A percentile compares a stretch with the other conserved stretches of the same genome.
These are phyloP conservation scores for Trichomonascaceae sp. DNA, from an alignment of 1,139 yeast species.

Conservation along the genomic window DNA sequence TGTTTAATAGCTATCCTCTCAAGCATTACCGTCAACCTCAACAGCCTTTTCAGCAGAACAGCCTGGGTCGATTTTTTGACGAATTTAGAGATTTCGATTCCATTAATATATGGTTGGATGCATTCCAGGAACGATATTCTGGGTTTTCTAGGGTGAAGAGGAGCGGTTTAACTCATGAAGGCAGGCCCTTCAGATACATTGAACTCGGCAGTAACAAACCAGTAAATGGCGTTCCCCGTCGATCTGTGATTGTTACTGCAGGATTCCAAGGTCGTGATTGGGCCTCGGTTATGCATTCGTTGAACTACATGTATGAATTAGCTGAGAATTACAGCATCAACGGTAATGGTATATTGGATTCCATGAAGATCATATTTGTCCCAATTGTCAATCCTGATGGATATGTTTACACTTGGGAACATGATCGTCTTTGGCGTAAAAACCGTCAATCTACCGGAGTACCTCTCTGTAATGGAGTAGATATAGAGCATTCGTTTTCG, in stretches of 20 bases:
- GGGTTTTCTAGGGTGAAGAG: conserved; percentile 50
- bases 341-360: conserved; percentile 32
- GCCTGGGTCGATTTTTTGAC: conserved; percentile 45
- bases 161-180: conserved; percentile 45
- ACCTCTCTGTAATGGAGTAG: conserved; percentile 72
- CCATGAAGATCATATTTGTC: conserved; percentile 64
- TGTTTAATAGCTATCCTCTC: conserved; percentile 25
- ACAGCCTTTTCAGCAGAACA: background rate
- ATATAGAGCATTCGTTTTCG: conserved; percentile 78
- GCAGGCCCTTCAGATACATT: conserved; percentile 21
- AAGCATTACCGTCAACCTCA: conserved; percentile 5
- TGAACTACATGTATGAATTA: conserved; percentile 54
- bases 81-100: conserved; percentile 65
- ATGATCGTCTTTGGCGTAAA: conserved; percentile 82
- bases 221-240: background rate
- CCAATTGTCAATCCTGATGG: conserved; percentile 93
- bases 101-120: conserved; percentile 65
- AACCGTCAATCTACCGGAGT: conserved; percentile 70
- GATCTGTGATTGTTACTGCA: conserved; percentile 59
- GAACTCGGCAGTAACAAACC: background rate
- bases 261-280: conserved; percentile 92
- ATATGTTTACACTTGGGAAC: conserved; percentile 72
- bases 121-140: conserved; percentile 36
- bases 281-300: conserved; percentile 68
- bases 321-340: conserved; percentile 44